Conservation (phyloP, 768 basidiomycete genomes). For the Pholiota molesta region DNA sequence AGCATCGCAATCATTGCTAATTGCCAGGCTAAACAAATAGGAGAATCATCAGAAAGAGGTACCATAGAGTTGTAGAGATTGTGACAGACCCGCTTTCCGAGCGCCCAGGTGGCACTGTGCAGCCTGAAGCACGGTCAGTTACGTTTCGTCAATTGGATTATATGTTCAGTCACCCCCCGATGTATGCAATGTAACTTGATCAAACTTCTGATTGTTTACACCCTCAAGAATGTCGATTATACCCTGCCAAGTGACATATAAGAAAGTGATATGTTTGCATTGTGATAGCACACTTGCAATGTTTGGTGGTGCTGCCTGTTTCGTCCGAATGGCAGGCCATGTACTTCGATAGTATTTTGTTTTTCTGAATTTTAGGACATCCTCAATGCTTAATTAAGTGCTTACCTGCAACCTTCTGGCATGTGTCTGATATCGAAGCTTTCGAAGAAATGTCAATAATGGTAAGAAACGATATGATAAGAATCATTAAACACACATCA, state of each 20-base stretch:
- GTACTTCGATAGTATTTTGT: constrained; percentile 27
- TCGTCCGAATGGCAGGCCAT: constrained; percentile 50
- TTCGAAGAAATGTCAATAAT: constrained; percentile 26
- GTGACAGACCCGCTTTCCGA: neutral
- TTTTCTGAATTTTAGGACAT: neutral
- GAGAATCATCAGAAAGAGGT: no score
- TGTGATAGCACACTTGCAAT: constrained; percentile 20
- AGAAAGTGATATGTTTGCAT: neutral
- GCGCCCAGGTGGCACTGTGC: constrained; percentile 2
- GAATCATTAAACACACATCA: constrained; percentile 20
- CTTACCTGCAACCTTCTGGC: constrained; percentile 57
- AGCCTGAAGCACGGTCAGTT: neutral
- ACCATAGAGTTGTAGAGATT: neutral
- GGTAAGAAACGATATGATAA: neutral
- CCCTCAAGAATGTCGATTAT: constrained; percentile 58
- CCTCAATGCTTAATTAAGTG: constrained; percentile 6
- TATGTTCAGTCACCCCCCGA: constrained; percentile 34
- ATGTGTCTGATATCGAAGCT: constrained; percentile 49
- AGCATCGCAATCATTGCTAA: constrained; percentile 12
- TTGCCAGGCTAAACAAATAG: neutral
- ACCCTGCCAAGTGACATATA: constrained; percentile 30
- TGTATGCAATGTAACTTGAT: constrained; percentile 61
- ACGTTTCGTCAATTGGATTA: no score
- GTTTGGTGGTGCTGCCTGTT: constrained; percentile 38
- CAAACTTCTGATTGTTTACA: constrained; percentile 56